Conservation (phyloP, 2,329 filamentous ascomycete species). For the Xylaria sp. region DNA sequence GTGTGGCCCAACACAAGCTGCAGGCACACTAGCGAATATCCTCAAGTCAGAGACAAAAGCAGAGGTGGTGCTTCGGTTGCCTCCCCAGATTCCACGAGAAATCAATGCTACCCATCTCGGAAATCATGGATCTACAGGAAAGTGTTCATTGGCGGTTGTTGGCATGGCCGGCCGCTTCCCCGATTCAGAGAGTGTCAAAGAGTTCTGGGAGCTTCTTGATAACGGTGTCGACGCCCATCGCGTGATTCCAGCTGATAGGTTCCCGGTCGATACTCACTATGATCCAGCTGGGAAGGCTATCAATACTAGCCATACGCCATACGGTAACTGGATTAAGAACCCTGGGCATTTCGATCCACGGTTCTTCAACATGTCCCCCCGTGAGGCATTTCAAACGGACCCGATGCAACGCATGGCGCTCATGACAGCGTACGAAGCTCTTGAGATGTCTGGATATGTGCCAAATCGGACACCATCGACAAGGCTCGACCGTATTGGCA, state of each 20-base stretch:
- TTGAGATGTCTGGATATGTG: slow-evolving; percentile 83
- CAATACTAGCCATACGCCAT: slow-evolving; percentile 81
- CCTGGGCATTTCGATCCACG: slow-evolving; percentile 82
- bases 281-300: slow-evolving; percentile 77
- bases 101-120: slow-evolving; percentile 53
- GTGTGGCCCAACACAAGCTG: slow-evolving; percentile 61
- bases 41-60: slow-evolving; percentile 56
- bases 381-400: slow-evolving; percentile 82
- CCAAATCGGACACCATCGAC: slow-evolving; percentile 79
- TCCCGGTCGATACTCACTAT: slow-evolving; percentile 75
- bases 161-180: slow-evolving; percentile 84
- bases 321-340: slow-evolving; percentile 78
- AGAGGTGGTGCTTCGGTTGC: slow-evolving; percentile 54
- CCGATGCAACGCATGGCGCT: slow-evolving; percentile 82
- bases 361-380: slow-evolving; percentile 88
- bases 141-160: slow-evolving; percentile 83
- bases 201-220: slow-evolving; percentile 78
- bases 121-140: slow-evolving; percentile 58
- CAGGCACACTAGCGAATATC: slow-evolving; percentile 57
- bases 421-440: slow-evolving; percentile 80
- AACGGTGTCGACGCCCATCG: slow-evolving; percentile 80
- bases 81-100: slow-evolving; percentile 51
- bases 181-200: slow-evolving; percentile 74
- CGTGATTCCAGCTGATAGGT: slow-evolving; percentile 75
- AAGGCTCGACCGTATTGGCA: slow-evolving; percentile 69